Base-by-base conservation (phyloP, 441 rosid genomes). In the Brassica balearica region DNA sequence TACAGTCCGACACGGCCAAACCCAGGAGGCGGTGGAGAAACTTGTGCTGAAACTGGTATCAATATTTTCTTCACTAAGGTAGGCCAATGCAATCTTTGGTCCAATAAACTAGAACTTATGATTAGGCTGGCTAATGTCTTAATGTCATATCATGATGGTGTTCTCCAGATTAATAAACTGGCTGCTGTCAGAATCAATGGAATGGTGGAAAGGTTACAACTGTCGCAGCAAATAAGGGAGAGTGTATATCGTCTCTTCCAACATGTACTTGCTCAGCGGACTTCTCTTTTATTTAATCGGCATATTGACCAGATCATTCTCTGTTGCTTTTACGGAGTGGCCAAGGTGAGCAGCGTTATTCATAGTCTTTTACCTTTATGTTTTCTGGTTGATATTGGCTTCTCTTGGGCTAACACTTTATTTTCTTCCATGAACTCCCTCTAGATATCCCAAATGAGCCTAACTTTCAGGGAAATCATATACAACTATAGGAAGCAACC, bases 291-390 rank as follows among this genome's bases (percentile, higher is more conserved):
- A 82, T 96, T 96, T 73, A 94, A 88, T 78, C 94, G 91, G 27
- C 99, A 96, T 74, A 92, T 96, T 71, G 98, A 96, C 82, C 99
- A 94, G 85, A 92, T 96, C 82, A 91, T 96, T 82, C 97, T 94
- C 15, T 92, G 99, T 80, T 96, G 98, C 89, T 90, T 96, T 83
- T 96, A 96, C 56, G 96, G 96, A 80, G 83, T 96, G 76, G 95
- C 96, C n/a, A 91, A 95, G 96, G 98, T 92, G 78, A 80, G 8
- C 55, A 48, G 17, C n/a, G 55, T 48, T 14, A 0, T 0, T 46
- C 14, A 1, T n/a, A 1, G 43, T 2, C n/a, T 48, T 17, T 48
- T n/a, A 48, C n/a, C 2, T 48, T 5, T 5, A 48, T 48, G 6
- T 48, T 48, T 5, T 48, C 6, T 48, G 15, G 55, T 48, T 12